A percentile compares a stretch with the other conserved stretches of the same genome.
phyloP scores from a whole-genome alignment of 78 protist species.

The Chrysochromulina parva region DNA sequence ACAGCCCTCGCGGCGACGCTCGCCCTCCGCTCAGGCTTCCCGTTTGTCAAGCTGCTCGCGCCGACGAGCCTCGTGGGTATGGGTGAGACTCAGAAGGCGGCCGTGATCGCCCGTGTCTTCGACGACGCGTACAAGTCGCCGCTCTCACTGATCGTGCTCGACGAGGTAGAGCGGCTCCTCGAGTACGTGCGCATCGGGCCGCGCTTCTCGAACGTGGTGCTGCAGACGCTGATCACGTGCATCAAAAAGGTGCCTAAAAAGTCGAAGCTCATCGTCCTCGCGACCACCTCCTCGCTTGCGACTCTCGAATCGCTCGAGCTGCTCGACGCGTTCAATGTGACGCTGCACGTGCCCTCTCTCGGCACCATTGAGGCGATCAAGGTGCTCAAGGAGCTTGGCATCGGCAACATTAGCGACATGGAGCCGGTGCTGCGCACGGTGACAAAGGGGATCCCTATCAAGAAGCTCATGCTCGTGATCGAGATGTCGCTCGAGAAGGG shows the following conservation, averaged over 20 bases:
- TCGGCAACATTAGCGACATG: neutral
- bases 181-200: constrained; percentile 91
- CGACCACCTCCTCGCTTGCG: constrained; percentile 77
- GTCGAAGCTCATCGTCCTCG: constrained; percentile 81
- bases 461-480: constrained; percentile 76
- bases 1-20: constrained; percentile 92
- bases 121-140: constrained; percentile 97
- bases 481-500: constrained; percentile 81
- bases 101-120: constrained; percentile 61
- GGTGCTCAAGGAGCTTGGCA: neutral
- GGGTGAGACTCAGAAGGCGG: constrained; percentile 1
- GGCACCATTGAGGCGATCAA: neutral
- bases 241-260: constrained; percentile 77
- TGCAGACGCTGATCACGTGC: constrained; percentile 88
- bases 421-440: neutral
- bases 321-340: constrained; percentile 57
- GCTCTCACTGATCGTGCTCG: constrained; percentile 85
- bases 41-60: constrained; percentile 87
- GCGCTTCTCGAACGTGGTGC: constrained; percentile 93
- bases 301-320: constrained; percentile 72
- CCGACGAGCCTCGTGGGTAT: constrained; percentile 74
- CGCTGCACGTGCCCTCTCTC: constrained; percentile 6
- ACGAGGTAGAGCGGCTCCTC: constrained; percentile 93
- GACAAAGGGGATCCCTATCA: constrained; percentile 52
- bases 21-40: constrained; percentile 79